These are phyloP conservation scores for Brassica hybrid DNA, from an alignment of 441 rosid genomes.

Conservation along the genomic window DNA sequence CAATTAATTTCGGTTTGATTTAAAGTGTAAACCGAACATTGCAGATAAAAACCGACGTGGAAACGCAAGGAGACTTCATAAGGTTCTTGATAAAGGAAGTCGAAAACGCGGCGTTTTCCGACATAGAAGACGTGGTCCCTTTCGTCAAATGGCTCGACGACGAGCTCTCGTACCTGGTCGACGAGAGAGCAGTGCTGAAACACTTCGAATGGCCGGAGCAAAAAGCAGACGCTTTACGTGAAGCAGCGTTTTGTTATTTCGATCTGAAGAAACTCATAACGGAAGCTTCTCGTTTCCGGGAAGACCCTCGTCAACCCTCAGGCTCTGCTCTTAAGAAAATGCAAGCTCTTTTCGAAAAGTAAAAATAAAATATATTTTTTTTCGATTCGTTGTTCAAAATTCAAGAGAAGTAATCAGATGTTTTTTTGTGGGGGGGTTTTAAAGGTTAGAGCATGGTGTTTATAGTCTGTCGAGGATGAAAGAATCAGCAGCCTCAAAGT, in stretches of 20 bases:
- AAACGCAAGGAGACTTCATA: conserved; percentile 92
- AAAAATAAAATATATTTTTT: background rate
- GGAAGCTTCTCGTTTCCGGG: conserved; percentile 77
- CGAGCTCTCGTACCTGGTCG: conserved; percentile 88
- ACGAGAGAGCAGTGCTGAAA: conserved; percentile 91
- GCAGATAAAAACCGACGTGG: conserved; percentile 96
- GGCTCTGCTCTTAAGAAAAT: conserved; percentile 82
- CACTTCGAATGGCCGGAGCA: conserved; percentile 98
- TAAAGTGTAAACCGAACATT: background rate
- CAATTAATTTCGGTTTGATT: conserved; percentile 11
- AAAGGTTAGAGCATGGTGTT: conserved; percentile 91
- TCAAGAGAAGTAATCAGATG: background rate
- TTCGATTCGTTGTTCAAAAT: background rate
- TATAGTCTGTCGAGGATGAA: conserved; percentile 88
- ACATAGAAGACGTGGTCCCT: conserved; percentile 88
- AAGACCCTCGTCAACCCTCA: conserved; percentile 66
- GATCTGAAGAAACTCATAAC: conserved; percentile 81
- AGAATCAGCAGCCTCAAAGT: conserved; percentile 78
- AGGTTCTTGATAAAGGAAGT: conserved; percentile 86
- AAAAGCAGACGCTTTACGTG: conserved; percentile 90
- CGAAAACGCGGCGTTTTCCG: conserved; percentile 77
- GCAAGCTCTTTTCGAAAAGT: conserved; percentile 93
- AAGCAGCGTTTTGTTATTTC: conserved; percentile 90
- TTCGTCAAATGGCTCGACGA: conserved; percentile 97
- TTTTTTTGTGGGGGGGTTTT: background rate